Evolutionary conservation across 2,329 filamentous ascomycete genomes (phyloP), one percentile per base, ranked within the genome.

Genomic region (Epichloe sylvatica): DNA sequence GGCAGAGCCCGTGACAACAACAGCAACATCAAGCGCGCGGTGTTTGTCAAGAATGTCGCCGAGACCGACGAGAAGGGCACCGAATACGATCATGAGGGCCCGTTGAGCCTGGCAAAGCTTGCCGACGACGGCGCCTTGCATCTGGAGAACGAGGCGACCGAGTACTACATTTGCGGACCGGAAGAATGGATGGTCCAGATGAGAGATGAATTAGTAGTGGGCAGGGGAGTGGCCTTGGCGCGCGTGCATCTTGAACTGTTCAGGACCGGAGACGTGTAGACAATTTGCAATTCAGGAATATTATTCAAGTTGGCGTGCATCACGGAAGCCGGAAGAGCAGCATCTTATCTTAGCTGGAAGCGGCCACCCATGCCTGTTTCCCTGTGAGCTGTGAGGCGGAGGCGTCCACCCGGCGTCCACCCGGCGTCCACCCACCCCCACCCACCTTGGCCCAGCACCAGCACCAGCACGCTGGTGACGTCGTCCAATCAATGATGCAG

Each of bases 161-260:
- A 78, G 56, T 89, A 86, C 62, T 87, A 77, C 57, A 64, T 85
- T 42, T 88, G 84, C 59, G 84, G 84, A 0, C 83, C 84, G 0
- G 70, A 72, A 48, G 59, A 61, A 15, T 88, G 87, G 68, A 88
- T 88, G 84, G 56, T 70, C 11, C 73, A 78, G 43, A 67, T 76
- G 25, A 67, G 75, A 55, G 62, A 64, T 13, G 70, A 68, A 52
- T 64, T 87, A 51, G 63, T 70, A 51, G 63, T 70, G 55, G 64
- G 56, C 1, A 62, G 67, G 51, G 80, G 79, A 0, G 79, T 86
- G 0, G 61, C 67, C 1, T 61, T 63, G 41, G 70, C 71, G 36
- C 73, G 77, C 54, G 70, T 85, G 40, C 74, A 78, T 56, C 70
- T 84, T 57, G 83, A 87, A 63, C 60, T 83, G 39, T 85, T 84